Conservation (phyloP, 192 early-diverging fungal genomes). For the Lobulomyces angularis region DNA sequence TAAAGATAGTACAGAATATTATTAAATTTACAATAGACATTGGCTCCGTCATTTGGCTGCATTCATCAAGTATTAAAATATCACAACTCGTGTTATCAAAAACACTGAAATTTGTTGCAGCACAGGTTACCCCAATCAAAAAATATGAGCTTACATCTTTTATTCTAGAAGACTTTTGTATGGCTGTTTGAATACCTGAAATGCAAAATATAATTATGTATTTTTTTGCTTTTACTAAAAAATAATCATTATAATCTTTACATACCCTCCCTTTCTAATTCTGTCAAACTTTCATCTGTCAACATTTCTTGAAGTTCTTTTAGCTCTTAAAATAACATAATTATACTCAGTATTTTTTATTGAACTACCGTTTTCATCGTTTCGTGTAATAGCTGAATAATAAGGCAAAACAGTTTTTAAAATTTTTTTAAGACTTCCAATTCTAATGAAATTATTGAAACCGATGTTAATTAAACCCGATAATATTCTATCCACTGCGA, state of each 20-base stretch:
- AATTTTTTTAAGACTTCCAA: conserved; percentile 39
- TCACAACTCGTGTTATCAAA: conserved; percentile 44
- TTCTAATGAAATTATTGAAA: conserved; percentile 29
- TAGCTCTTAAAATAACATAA: too few relatives aligned
- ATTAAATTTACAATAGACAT: too few relatives aligned
- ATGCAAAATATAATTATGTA: too few relatives aligned
- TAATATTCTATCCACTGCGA: conserved; percentile 37
- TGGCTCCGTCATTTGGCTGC: conserved; percentile 77
- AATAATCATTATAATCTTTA: too few relatives aligned
- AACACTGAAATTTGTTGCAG: conserved; percentile 62
- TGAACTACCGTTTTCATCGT: too few relatives aligned
- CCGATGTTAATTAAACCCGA: conserved; percentile 15
- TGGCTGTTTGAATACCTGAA: conserved; percentile 29
- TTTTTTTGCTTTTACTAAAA: too few relatives aligned
- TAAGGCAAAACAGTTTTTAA: conserved; percentile 28
- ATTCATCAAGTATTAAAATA: conserved; percentile 76
- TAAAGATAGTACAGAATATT: too few relatives aligned
- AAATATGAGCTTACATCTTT: conserved; percentile 34
- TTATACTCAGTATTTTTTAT: too few relatives aligned
- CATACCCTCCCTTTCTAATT: not conserved
- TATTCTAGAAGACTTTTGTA: conserved; percentile 24
- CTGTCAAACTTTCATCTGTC: not conserved
- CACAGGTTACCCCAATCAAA: conserved; percentile 64
- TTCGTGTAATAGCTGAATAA: too few relatives aligned
- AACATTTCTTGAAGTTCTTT: not conserved